Conservation (phyloP, 768 basidiomycete genomes). For the Boletus sensibilis region DNA sequence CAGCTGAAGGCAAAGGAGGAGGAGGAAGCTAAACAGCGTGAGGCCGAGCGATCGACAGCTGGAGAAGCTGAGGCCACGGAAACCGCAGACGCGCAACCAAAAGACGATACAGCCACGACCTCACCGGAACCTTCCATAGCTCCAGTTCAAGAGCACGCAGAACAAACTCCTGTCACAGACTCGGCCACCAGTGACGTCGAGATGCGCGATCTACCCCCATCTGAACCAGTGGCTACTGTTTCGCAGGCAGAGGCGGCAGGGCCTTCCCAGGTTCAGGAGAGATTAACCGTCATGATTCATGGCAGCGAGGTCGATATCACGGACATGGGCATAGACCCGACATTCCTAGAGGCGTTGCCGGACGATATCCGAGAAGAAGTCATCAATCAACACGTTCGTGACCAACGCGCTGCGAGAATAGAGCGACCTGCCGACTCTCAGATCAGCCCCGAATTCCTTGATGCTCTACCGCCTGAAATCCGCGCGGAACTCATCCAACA, state of each 20-base stretch:
- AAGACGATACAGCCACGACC: slow-evolving; percentile 15
- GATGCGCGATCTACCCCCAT: slow-evolving; percentile 43
- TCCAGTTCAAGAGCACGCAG: slow-evolving; percentile 13
- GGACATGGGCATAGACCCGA: slow-evolving; percentile 96
- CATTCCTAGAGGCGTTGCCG: slow-evolving; percentile 94
- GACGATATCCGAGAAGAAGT: slow-evolving; percentile 99
- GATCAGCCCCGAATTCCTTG: slow-evolving; percentile 93
- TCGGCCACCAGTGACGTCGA: slow-evolving; percentile 42
- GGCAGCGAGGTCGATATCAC: slow-evolving; percentile 96
- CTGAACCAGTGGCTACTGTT: slow-evolving; percentile 19
- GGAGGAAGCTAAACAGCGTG: slow-evolving; percentile 41
- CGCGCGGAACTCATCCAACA: slow-evolving; percentile 97
- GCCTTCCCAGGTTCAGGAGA: slow-evolving; percentile 45
- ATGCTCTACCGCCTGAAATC: slow-evolving; percentile 94
- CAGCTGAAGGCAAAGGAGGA: slow-evolving; percentile 59
- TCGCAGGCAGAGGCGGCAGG: slow-evolving; percentile 24
- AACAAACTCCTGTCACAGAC: slow-evolving; percentile 33
- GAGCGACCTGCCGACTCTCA: slow-evolving; percentile 79
- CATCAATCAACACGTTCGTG: slow-evolving; percentile 93
- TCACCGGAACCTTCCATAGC: slow-evolving; percentile 6
- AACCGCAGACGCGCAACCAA: slow-evolving; percentile 13
- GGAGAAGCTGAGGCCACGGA: slow-evolving; percentile 37
- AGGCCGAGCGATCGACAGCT: slow-evolving; percentile 34
- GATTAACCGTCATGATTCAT: slow-evolving; percentile 88
- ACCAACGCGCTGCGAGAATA: slow-evolving; percentile 75